Percentiles rank a stretch among this genome's conserved stretches.
These are phyloP conservation scores for Exophiala sp. DNA, from an alignment of 2,329 filamentous ascomycete species.

Conservation along the genomic window DNA sequence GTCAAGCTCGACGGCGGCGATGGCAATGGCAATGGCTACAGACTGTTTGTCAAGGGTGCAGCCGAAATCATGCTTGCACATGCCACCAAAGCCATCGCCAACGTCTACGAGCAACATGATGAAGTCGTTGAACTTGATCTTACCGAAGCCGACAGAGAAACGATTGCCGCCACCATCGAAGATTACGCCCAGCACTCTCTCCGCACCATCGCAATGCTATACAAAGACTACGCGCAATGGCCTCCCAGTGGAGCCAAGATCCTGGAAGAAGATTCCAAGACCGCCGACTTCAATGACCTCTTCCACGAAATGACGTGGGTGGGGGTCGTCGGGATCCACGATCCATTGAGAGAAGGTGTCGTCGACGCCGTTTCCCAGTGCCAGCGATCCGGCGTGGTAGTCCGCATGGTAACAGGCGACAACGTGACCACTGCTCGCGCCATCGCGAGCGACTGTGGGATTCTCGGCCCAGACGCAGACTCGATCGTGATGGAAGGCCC, in stretches of 20 bases:
- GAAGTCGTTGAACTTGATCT: conserved; percentile 26
- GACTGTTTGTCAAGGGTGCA: conserved; percentile 46
- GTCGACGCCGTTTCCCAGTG: conserved; percentile 62
- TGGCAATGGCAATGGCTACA: too few species aligned
- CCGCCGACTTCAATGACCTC: conserved; percentile 61
- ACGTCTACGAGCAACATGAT: conserved; percentile 28
- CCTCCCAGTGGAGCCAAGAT: conserved; percentile 54
- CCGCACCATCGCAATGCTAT: conserved; percentile 68
- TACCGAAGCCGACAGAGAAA: conserved; percentile 27
- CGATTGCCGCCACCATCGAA: conserved; percentile 36
- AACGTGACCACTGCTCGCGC: conserved; percentile 67
- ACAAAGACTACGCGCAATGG: conserved; percentile 65
- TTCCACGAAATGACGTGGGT: conserved; percentile 69
- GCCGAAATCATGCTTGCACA: conserved; percentile 43
- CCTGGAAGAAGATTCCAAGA: conserved; percentile 55
- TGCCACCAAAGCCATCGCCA: conserved; percentile 33
- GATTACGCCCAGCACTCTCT: conserved; percentile 53
- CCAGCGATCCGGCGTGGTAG: conserved; percentile 61
- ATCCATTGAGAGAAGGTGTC: conserved; percentile 64
- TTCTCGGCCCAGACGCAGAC: conserved; percentile 49
- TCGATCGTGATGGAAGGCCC: conserved; percentile 65
- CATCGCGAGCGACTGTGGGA: conserved; percentile 68
- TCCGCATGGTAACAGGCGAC: conserved; percentile 70
- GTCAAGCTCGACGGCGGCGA: conserved; percentile 36
- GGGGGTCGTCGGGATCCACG: conserved; percentile 67